A percentile compares a stretch with the other conserved stretches of the same genome.
Evolutionary conservation across 2,329 filamentous ascomycete species (phyloP).

Genomic region (Arthrobotrys entomopaga): DNA sequence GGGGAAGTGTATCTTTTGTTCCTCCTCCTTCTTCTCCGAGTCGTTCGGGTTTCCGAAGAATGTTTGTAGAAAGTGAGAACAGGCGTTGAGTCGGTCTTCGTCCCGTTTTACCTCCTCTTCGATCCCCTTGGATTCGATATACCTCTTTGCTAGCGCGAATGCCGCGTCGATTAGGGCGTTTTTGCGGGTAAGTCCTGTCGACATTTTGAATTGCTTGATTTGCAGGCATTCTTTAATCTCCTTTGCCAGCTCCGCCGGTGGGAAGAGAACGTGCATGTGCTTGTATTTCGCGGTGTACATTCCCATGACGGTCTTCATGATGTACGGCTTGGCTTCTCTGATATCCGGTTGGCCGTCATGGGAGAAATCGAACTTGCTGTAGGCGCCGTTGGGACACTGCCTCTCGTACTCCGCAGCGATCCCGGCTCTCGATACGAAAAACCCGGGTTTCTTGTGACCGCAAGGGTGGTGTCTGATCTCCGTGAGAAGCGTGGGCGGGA

Average conservation of each 20-base stretch:
- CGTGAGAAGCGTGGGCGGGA: conserved; percentile 23
- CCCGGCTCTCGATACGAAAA: conserved; percentile 29
- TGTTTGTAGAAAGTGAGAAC: conserved; percentile 20
- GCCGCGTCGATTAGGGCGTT: conserved; percentile 30
- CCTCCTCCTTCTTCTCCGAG: not conserved
- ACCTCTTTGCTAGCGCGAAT: conserved; percentile 19
- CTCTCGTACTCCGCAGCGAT: conserved; percentile 27
- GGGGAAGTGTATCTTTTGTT: conserved; percentile 14
- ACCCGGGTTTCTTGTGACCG: conserved; percentile 27
- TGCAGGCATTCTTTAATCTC: conserved; percentile 24
- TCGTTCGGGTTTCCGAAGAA: conserved; percentile 36
- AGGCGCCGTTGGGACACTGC: conserved; percentile 31
- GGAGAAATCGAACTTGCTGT: conserved; percentile 28
- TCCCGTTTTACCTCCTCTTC: conserved; percentile 11
- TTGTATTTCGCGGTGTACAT: conserved; percentile 29
- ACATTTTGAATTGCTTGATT: conserved; percentile 15
- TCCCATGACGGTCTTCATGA: conserved; percentile 20
- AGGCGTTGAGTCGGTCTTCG: conserved; percentile 22
- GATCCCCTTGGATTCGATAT: conserved; percentile 19
- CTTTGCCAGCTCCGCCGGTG: conserved; percentile 13
- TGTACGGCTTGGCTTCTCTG: conserved; percentile 37
- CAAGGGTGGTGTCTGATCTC: conserved; percentile 24
- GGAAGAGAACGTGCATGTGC: conserved; percentile 32
- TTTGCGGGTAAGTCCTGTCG: not conserved
- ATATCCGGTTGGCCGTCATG: conserved; percentile 37